Evolutionary conservation across 1,284 basidiomycete genomes (phyloP).

Genomic region (Marasmius fiardii): DNA sequence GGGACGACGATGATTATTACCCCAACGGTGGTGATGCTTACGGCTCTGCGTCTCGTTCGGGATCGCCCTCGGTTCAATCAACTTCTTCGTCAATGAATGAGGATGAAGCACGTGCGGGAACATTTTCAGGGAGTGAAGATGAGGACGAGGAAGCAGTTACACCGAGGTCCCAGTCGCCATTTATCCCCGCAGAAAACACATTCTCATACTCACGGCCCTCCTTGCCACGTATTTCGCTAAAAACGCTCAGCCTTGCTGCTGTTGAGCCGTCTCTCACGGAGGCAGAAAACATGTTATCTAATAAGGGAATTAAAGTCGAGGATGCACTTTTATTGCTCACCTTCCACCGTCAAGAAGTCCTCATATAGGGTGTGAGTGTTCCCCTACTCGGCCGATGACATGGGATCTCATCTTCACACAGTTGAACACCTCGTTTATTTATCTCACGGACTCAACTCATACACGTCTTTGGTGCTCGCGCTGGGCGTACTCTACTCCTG

Average conservation of each 20-base stretch:
- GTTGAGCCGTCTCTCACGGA: slow-evolving; percentile 30
- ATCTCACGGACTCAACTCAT: neutral
- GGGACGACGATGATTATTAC: slow-evolving; percentile 37
- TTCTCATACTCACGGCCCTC: slow-evolving; percentile 18
- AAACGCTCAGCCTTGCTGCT: slow-evolving; percentile 16
- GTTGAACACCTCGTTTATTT: neutral
- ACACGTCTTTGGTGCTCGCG: neutral
- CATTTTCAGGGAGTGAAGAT: slow-evolving; percentile 59
- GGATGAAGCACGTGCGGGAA: slow-evolving; percentile 36
- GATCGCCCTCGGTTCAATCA: slow-evolving; percentile 44
- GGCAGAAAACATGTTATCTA: slow-evolving; percentile 38
- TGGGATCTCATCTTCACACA: neutral
- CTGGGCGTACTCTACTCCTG: neutral
- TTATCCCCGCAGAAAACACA: slow-evolving; percentile 16
- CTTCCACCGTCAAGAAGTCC: slow-evolving; percentile 53
- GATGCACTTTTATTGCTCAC: slow-evolving; percentile 67
- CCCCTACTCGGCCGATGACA: neutral
- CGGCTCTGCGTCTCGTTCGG: slow-evolving; percentile 43
- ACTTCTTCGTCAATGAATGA: slow-evolving; percentile 46
- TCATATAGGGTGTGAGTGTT: slow-evolving; percentile 6
- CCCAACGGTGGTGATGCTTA: slow-evolving; percentile 28
- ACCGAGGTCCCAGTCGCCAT: slow-evolving; percentile 54
- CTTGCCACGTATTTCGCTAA: slow-evolving; percentile 6
- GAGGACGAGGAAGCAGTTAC: slow-evolving; percentile 70
- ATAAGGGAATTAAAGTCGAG: slow-evolving; percentile 38